A percentile compares a stretch with the other conserved stretches of the same genome.
Evolutionary conservation across 768 basidiomycete genomes (phyloP).

Genomic region (Macrolepiota fuliginosa): DNA sequence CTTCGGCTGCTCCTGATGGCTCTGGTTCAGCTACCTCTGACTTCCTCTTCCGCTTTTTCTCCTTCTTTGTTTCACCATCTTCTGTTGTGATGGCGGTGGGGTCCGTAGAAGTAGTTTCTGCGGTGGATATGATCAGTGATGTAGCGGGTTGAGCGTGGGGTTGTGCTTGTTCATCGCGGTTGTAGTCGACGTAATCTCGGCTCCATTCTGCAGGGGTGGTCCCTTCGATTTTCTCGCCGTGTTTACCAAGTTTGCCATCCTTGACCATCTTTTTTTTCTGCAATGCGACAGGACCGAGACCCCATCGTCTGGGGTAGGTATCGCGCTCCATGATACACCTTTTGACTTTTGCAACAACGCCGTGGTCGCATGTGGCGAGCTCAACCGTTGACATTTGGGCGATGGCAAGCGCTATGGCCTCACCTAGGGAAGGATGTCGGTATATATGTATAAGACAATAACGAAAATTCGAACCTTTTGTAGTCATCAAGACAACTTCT

Average conservation of each 20-base stretch:
- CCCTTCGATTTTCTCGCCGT: conserved; percentile 85
- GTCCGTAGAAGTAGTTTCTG: conserved; percentile 22
- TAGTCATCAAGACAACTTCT: conserved; percentile 98
- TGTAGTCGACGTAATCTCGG: conserved; percentile 92
- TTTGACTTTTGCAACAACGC: conserved; percentile 98
- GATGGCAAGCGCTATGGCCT: conserved; percentile 91
- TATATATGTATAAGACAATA: conserved; percentile 7
- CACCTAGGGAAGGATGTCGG: conserved; percentile 43
- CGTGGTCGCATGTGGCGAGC: conserved; percentile 96
- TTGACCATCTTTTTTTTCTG: conserved; percentile 99
- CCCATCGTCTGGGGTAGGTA: conserved; percentile 97
- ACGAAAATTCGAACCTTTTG: conserved; percentile 63
- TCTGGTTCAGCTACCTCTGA: conserved; percentile 49
- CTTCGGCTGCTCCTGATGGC: conserved; percentile 38
- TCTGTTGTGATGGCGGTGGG: conserved; percentile 18
- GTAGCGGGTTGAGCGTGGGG: conserved; percentile 18
- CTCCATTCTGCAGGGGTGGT: conserved; percentile 91
- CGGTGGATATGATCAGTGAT: conserved; percentile 26
- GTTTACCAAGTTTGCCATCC: conserved; percentile 95
- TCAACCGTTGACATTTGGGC: conserved; percentile 99
- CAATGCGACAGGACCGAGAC: conserved; percentile 93
- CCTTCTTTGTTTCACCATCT: conserved; percentile 46
- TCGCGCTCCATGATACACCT: conserved; percentile 99
- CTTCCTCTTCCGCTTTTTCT: conserved; percentile 86
- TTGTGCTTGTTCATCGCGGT: conserved; percentile 48